phyloP scores from a whole-genome alignment of 2,329 filamentous ascomycete species.

The Colletotrichum musae region DNA sequence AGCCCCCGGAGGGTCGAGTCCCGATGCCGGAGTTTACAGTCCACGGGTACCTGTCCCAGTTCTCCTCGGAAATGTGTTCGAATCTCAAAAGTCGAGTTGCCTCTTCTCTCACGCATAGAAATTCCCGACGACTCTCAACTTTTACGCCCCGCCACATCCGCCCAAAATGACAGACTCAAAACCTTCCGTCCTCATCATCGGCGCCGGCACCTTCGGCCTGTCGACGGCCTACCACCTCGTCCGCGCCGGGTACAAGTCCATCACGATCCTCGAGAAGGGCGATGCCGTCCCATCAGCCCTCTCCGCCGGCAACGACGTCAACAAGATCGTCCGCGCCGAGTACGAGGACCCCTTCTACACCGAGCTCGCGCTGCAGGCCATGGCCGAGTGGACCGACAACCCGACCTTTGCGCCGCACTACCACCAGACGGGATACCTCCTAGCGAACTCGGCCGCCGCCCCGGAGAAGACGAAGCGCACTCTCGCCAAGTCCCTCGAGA shows the following conservation, averaged over 20 bases:
- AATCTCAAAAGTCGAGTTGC: slow-evolving; percentile 18
- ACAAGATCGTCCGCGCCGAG: slow-evolving; percentile 54
- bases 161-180: slow-evolving; percentile 2
- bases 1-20: neutral
- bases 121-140: neutral
- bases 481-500: slow-evolving; percentile 55
- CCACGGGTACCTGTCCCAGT: neutral
- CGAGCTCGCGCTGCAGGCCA: slow-evolving; percentile 48
- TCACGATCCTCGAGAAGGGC: slow-evolving; percentile 57
- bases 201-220: slow-evolving; percentile 60
- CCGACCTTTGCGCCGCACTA: slow-evolving; percentile 50
- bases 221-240: slow-evolving; percentile 59
- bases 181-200: slow-evolving; percentile 47
- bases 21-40: slow-evolving; percentile 26
- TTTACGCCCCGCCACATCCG: neutral
- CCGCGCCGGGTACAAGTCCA: slow-evolving; percentile 54
- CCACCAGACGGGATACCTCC: slow-evolving; percentile 55
- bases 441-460: slow-evolving; percentile 60
- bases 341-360: slow-evolving; percentile 51
- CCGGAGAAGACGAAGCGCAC: slow-evolving; percentile 60
- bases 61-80: neutral
- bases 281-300: slow-evolving; percentile 57
- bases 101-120: neutral
- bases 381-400: slow-evolving; percentile 54
- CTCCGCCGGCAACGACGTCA: slow-evolving; percentile 49